phyloP scores from a whole-genome alignment of 768 basidiomycete species.

The Termitomyces bulborhizus region DNA sequence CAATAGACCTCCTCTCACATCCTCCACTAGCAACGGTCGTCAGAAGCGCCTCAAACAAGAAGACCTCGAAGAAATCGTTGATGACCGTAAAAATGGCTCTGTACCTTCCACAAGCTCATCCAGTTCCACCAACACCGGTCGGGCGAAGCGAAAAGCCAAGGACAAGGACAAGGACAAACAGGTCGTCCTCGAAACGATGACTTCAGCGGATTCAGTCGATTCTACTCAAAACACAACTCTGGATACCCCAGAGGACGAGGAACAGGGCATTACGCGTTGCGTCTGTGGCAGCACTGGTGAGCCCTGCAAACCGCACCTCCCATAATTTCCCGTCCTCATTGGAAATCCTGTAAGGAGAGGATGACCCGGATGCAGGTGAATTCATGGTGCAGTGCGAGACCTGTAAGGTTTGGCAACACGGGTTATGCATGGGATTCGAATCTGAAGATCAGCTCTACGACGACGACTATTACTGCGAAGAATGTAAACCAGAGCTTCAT shows the following conservation, averaged over 20 bases:
- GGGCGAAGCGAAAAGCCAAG: slow-evolving; percentile 60
- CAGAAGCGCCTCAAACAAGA: slow-evolving; percentile 70
- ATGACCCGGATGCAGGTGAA: slow-evolving; percentile 80
- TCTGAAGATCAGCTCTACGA: slow-evolving; percentile 65
- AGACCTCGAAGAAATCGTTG: slow-evolving; percentile 58
- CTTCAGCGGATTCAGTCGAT: slow-evolving; percentile 19
- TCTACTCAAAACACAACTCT: slow-evolving; percentile 29
- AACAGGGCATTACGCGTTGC: slow-evolving; percentile 70
- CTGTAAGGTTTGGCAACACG: slow-evolving; percentile 98
- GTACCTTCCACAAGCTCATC: slow-evolving; percentile 26
- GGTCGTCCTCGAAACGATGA: slow-evolving; percentile 14
- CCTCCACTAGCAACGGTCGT: slow-evolving; percentile 31
- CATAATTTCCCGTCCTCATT: slow-evolving; percentile 18
- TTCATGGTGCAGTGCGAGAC: slow-evolving; percentile 98
- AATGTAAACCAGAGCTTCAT: slow-evolving; percentile 86
- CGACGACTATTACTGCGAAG: slow-evolving; percentile 90
- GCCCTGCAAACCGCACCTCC: slow-evolving; percentile 19
- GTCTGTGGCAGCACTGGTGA: slow-evolving; percentile 78
- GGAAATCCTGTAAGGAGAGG: slow-evolving; percentile 40
- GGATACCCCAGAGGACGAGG: slow-evolving; percentile 51
- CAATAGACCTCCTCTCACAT: slow-evolving; percentile 35
- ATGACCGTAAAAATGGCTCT: slow-evolving; percentile 44
- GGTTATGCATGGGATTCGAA: slow-evolving; percentile 90
- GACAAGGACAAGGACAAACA: slow-evolving; percentile 54
- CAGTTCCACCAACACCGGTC: slow-evolving; percentile 23